Base-by-base conservation (phyloP, 257 asterid genomes). In the Eustoma russellianum region DNA sequence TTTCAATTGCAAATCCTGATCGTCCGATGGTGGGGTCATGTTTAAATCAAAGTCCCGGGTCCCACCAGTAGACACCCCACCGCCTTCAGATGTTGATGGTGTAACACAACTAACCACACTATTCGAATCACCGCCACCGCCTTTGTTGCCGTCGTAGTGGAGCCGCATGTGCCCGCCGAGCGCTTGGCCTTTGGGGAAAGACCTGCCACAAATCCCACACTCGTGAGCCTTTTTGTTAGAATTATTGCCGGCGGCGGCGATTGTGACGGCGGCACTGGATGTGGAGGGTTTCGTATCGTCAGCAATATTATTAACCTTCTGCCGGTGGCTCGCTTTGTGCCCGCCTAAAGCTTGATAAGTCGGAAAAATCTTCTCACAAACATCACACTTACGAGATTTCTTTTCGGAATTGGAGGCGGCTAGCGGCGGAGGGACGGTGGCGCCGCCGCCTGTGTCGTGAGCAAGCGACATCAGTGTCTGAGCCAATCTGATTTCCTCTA, bases 151-250 rank as follows among this genome's bases (percentile, higher is more conserved):
- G 46, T 82, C 93, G 46, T 82, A 91, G 79, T 91, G 98, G 70
- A 82, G 83, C 19, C 98, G 85, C 76, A 82, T 88, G 78, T 91
- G 98, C 2, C 98, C 98, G 10, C 98, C 98, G 52, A 91, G 62
- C 24, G 98, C 96, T 63, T 91, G 98, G 0, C 98, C 98, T 9
- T 84, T 73, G 13, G 94, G 74, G 46, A 91, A 91, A 61, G 69
- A 57, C 73, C 51, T 82, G 51, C 75, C 75, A 65, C 98, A 91
- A 46, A 76, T 43, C 1, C 85, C 53, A 61, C 98, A 91, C 55
- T 74, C 81, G 67, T 91, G 98, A 0, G 84, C 65, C 65, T 76
- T 77, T 0, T 94, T 95, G 16, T 79, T 73, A 0, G 92, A 85
- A 52, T 75, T 76, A 5, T 77, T 62, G 9, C 64, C 59, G 2